Evolutionary conservation across 108 stramenopile species (phyloP), one percentile per base, ranked within the genome.

Genomic region (Aurantiochytrium sp.): DNA sequence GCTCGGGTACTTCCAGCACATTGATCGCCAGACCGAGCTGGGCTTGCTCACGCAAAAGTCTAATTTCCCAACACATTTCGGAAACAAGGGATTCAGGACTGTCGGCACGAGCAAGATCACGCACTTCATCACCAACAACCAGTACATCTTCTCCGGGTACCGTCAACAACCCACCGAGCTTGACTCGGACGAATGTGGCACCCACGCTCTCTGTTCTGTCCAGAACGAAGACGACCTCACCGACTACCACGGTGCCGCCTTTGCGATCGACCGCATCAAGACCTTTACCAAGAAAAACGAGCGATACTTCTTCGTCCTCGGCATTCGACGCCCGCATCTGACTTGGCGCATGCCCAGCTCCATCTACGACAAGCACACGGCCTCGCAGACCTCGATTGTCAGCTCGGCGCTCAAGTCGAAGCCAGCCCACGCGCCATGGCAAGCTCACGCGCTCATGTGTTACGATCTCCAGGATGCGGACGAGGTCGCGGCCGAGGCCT

Each of bases 91-190:
- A 24, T 81, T 27, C 73, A 2, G 12, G 6, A 48, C 45, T 6
- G 6, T 22, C 17, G 73, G 73, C 39, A 81, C 73, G 15, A 81
- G 73, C 1, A 81, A 81, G 45, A 17, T 81, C 42, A 30, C 45
- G 6, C 73, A 81, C 73, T 81, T 41, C 27, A 48, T 81, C 73
- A 81, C 39, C 39, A 81, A 81, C 45, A 81, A 81, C 45, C n/a
- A 81, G 21, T 41, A 81, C n/a, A 48, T 81, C 30, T 41, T 81
- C 12, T 6, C 8, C 39, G 30, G 30, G 10, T 81, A 81, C 2
- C 45, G 45, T 6, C 39, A 81, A 48, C 45, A 48, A 30, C 36
- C 73, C 24, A 24, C 73, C 6, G 39, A 48, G 73, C 45, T 48
- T 42, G 45, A 41, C 39, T 6, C 12, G n/a, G 45, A 81, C 12